These are phyloP conservation scores for Hyaloscypha variabilis DNA, from an alignment of 495 filamentous ascomycete species.

Conservation along the genomic window DNA sequence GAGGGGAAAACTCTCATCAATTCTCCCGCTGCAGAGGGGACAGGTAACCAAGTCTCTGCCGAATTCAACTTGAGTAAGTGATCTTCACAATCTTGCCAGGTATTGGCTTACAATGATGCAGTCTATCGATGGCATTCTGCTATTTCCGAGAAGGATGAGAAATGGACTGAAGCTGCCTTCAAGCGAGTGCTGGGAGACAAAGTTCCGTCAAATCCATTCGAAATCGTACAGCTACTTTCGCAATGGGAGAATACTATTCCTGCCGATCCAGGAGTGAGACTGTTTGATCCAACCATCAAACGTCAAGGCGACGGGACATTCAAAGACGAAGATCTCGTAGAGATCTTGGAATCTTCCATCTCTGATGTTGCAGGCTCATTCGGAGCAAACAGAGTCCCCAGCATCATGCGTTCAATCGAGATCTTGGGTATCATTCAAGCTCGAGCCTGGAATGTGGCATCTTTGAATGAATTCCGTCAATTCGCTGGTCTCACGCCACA, in stretches of 20 bases:
- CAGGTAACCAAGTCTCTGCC: constrained; percentile 75
- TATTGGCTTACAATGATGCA: background rate
- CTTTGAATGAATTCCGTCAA: constrained; percentile 84
- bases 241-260: constrained; percentile 61
- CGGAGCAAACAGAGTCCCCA: constrained; percentile 76
- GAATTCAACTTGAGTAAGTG: constrained; percentile 64
- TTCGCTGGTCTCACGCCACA: constrained; percentile 78
- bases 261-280: constrained; percentile 63
- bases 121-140: constrained; percentile 82
- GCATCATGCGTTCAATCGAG: constrained; percentile 73
- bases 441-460: constrained; percentile 78
- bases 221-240: constrained; percentile 61
- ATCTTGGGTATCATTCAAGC: constrained; percentile 86
- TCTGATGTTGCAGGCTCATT: constrained; percentile 65
- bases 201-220: constrained; percentile 51
- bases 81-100: background rate
- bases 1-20: constrained; percentile 55
- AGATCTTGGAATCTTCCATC: constrained; percentile 65
- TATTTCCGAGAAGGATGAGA: constrained; percentile 70
- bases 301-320: constrained; percentile 62
- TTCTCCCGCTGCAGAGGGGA: constrained; percentile 61
- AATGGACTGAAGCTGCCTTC: constrained; percentile 73
- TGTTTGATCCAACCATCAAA: constrained; percentile 60
- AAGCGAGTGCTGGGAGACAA: constrained; percentile 63
- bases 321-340: constrained; percentile 68